Percentiles rank a stretch among this genome's conserved stretches.
phyloP scores from a whole-genome alignment of 805 yeast species.

The Cyberlindnera japonica region DNA sequence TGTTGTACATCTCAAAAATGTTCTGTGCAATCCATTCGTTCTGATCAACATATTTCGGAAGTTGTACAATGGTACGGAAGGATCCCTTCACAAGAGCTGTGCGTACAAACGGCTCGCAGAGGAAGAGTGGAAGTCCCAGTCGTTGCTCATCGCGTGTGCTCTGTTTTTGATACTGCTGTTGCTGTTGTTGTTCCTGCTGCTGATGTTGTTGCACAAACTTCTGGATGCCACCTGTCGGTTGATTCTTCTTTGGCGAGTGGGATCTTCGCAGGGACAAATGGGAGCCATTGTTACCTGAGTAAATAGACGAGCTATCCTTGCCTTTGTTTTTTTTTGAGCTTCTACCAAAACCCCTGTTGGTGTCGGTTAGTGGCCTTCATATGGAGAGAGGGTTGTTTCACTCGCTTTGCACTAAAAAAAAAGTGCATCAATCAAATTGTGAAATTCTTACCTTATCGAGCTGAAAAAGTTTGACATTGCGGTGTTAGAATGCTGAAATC shows the following conservation, averaged over 20 bases:
- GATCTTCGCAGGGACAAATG: conserved; percentile 44
- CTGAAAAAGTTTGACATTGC: conserved; percentile 16
- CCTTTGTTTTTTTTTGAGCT: conserved; percentile 44
- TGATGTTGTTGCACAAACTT: conserved; percentile 25
- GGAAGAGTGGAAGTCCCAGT: conserved; percentile 44
- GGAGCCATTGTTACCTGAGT: conserved; percentile 43
- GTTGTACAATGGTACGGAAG: conserved; percentile 89
- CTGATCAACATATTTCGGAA: conserved; percentile 90
- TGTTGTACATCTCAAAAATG: conserved; percentile 83
- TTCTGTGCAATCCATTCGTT: conserved; percentile 97
- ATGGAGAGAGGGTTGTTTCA: too few species aligned
- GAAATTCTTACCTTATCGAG: conserved; percentile 17
- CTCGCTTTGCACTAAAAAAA: too few species aligned
- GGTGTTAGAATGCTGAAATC: neutral
- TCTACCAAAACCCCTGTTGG: conserved; percentile 52
- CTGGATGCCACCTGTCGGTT: conserved; percentile 25
- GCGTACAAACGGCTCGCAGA: conserved; percentile 90
- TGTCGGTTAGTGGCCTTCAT: neutral
- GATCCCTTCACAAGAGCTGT: conserved; percentile 96
- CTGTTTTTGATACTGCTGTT: conserved; percentile 13
- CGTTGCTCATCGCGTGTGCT: conserved; percentile 14
- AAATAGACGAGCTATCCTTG: conserved; percentile 28
- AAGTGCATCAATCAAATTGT: too few species aligned
- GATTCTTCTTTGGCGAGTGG: conserved; percentile 36
- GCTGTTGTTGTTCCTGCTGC: conserved; percentile 22